Evolutionary conservation across 306 rosid genomes (phyloP).

Genomic region (Acacia melanoxylon): DNA sequence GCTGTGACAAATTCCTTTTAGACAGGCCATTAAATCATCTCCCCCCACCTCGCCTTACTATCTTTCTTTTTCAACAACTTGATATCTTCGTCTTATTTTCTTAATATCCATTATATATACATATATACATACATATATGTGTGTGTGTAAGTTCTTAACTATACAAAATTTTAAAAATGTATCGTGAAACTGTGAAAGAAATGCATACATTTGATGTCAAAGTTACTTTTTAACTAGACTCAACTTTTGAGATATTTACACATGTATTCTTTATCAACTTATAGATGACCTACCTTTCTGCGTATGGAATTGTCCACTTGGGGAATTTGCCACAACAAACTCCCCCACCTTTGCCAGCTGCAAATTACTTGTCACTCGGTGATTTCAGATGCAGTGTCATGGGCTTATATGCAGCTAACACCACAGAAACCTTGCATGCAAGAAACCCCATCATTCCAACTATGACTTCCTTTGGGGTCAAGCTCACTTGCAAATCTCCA

Average conservation of each 20-base stretch:
- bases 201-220: not conserved
- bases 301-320: not conserved
- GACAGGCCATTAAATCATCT: too few species aligned
- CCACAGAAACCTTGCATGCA: conserved; percentile 73
- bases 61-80: not conserved
- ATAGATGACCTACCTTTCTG: not conserved
- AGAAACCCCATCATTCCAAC: conserved; percentile 86
- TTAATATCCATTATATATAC: too few species aligned
- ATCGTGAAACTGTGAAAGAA: not conserved
- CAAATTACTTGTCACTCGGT: conserved; percentile 42
- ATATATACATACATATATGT: too few species aligned
- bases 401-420: conserved; percentile 83
- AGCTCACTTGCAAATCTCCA: conserved; percentile 48
- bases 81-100: not conserved
- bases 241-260: not conserved
- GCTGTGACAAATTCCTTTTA: too few species aligned
- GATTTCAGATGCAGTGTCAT: conserved; percentile 41
- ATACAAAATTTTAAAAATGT: not conserved
- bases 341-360: not conserved
- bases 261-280: not conserved
- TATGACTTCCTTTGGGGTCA: conserved; percentile 66
- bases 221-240: not conserved
- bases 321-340: not conserved
- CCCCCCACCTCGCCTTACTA: not conserved
- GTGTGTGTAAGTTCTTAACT: not conserved